phyloP scores from a whole-genome alignment of 106 monocot genomes.

The Chionographis japonica region DNA sequence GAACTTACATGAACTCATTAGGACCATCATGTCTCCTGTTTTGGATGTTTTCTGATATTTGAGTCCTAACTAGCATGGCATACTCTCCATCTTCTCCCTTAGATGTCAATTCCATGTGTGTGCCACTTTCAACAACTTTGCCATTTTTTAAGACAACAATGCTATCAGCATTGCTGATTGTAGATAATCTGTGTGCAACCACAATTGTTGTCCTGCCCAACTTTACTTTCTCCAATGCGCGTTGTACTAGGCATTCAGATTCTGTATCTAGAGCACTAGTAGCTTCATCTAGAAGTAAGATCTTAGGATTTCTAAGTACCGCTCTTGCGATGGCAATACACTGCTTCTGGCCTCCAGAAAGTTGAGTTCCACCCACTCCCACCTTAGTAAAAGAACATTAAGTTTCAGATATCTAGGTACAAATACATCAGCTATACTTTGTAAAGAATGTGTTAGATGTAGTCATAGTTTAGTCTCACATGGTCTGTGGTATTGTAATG shows the following conservation, averaged over 20 bases:
- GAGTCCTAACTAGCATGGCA: conserved; percentile 14
- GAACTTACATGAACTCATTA: conserved; percentile 11
- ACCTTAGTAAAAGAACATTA: conserved; percentile 12
- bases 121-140: conserved; percentile 30
- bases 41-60: conserved; percentile 6
- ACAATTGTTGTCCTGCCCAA: conserved; percentile 28
- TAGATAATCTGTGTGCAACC: conserved; percentile 36
- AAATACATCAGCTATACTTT: too few relatives aligned
- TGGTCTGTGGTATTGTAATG: too few relatives aligned
- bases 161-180: conserved; percentile 26
- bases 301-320: conserved; percentile 34
- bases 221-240: conserved; percentile 25
- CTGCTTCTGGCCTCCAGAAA: conserved; percentile 52
- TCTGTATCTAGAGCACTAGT: conserved; percentile 39
- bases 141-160: conserved; percentile 35
- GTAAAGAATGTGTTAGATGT: too few relatives aligned
- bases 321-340: conserved; percentile 40
- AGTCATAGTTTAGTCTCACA: too few relatives aligned
- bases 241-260: conserved; percentile 28
- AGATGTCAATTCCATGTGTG: conserved; percentile 23
- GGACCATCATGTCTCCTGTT: conserved; percentile 8
- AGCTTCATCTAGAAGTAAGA: conserved; percentile 41
- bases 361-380: conserved; percentile 32
- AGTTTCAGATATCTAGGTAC: too few relatives aligned
- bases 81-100: conserved; percentile 25